Base-by-base conservation (phyloP, 306 rosid genomes). In the Acacia crassicarpa region DNA sequence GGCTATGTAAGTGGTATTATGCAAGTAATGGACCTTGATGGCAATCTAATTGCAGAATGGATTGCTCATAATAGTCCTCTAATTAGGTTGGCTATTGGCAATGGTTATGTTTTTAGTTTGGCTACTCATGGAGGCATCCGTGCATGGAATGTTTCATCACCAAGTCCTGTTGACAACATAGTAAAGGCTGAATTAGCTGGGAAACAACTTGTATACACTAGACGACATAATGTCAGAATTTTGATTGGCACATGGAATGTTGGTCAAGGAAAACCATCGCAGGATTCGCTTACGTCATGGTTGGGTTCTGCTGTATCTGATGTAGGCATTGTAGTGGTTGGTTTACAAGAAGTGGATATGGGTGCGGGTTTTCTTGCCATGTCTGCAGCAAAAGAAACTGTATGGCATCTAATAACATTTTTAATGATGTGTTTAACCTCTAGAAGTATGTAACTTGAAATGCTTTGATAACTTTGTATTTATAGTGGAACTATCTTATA, bases 381-480 rank as follows among this genome's bases (percentile, higher is more conserved):
- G 97, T 96, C 99, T 45, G 98, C 98, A 1, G 99, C 99, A 77
- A 96, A 96, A 90, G 99, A 96, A 90, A 96, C 98, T 73, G 99
- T 96, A 89, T 85, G 89, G 76, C 83, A 77, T 70, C 58, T 63
- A 32, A 72, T 73, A 48, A 76, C 38, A 63, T 71, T 49, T 81
- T 38, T 44, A 27, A 17, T 67, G 59, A 81, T 75, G 82, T 54
- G 58, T 70, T 72, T 69, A 62, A 79, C 80, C 49, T 56, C 54
- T 80, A 25, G 59, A 16, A 73, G 67, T 32, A 59, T 20, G 73
- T 73, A 25, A 49, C 58, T 32, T 48, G 67, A 59, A 74, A 38
- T 74, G 62, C 8, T 63, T 41, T 5, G 4, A 1, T 62, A 25
- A 54, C 12, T 43, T 66, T 61, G 3, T 27, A 25, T 17, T 17